Evolutionary conservation across 176 grass and related monocot genomes (phyloP).

Genomic region (Hordeum vulgare): DNA sequence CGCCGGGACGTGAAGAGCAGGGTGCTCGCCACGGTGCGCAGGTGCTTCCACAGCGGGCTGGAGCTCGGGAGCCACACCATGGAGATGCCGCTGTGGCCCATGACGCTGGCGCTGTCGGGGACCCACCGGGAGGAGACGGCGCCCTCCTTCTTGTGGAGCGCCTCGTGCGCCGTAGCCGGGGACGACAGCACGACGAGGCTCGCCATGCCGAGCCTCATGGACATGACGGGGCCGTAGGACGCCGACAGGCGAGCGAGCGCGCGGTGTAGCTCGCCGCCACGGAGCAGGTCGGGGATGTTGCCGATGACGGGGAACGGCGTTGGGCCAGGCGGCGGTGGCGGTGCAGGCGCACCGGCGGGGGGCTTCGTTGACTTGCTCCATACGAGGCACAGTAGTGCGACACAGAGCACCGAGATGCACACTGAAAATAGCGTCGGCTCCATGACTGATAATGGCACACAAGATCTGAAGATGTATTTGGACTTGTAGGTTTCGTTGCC

Average conservation of each 20-base stretch:
- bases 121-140: slow-evolving; percentile 16
- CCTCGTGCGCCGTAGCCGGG: slow-evolving; percentile 13
- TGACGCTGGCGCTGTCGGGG: slow-evolving; percentile 5
- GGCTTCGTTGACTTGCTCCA: background rate
- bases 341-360: background rate
- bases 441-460: background rate
- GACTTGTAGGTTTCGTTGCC: background rate
- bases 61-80: slow-evolving; percentile 27
- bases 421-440: background rate
- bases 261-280: slow-evolving; percentile 17
- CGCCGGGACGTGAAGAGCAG: slow-evolving; percentile 12
- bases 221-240: slow-evolving; percentile 20
- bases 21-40: slow-evolving; percentile 8
- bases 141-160: slow-evolving; percentile 14
- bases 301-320: background rate
- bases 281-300: slow-evolving; percentile 14
- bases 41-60: slow-evolving; percentile 13
- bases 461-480: background rate
- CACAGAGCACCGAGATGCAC: background rate
- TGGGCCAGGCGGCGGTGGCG: slow-evolving; percentile 4
- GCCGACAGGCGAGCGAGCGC: background rate
- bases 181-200: slow-evolving; percentile 16
- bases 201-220: slow-evolving; percentile 11
- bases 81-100: slow-evolving; percentile 15
- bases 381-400: background rate